A percentile compares a stretch with the other conserved stretches of the same genome.
These are phyloP conservation scores for Chytriomyces sp. DNA, from an alignment of 192 early-diverging fungal genomes.

Conservation along the genomic window DNA sequence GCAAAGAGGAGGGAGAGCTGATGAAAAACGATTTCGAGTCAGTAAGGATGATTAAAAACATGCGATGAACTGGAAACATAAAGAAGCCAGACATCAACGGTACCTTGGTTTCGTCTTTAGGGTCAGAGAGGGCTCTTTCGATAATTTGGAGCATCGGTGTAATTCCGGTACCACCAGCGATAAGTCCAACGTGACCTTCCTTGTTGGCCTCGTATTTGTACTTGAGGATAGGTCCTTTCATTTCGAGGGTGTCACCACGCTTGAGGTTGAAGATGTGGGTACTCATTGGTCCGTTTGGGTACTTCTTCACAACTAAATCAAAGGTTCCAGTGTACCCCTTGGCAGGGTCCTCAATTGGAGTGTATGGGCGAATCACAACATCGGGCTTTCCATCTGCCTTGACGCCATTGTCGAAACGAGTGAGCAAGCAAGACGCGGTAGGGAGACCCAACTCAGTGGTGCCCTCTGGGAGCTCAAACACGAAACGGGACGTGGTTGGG, in stretches of 20 bases:
- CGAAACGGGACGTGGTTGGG: conserved; percentile 25
- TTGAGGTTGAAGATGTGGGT: conserved; percentile 66
- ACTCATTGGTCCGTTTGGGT: conserved; percentile 69
- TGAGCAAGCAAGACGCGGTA: conserved; percentile 80
- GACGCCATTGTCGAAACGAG: conserved; percentile 61
- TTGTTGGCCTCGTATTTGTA: conserved; percentile 72
- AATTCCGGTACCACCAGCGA: conserved; percentile 79
- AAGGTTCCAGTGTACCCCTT: conserved; percentile 64
- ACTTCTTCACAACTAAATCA: conserved; percentile 84
- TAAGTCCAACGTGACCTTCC: conserved; percentile 73
- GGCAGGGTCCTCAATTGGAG: conserved; percentile 54
- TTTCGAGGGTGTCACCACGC: conserved; percentile 74
- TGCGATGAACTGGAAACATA: background rate
- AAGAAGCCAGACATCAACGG: background rate
- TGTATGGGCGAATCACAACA: conserved; percentile 74
- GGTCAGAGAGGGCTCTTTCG: conserved; percentile 82
- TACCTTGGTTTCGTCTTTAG: conserved; percentile 83
- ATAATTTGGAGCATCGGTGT: conserved; percentile 97
- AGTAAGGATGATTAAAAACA: background rate
- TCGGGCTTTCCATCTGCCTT: conserved; percentile 63
- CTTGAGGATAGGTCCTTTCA: conserved; percentile 84
- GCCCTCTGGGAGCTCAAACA: conserved; percentile 64
- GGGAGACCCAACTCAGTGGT: conserved; percentile 71
- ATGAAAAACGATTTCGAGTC: background rate
- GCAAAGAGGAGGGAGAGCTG: conserved; percentile 80